These are phyloP conservation scores for Sporisorium exsertum DNA, from an alignment of 1,284 basidiomycete species.

Conservation along the genomic window DNA sequence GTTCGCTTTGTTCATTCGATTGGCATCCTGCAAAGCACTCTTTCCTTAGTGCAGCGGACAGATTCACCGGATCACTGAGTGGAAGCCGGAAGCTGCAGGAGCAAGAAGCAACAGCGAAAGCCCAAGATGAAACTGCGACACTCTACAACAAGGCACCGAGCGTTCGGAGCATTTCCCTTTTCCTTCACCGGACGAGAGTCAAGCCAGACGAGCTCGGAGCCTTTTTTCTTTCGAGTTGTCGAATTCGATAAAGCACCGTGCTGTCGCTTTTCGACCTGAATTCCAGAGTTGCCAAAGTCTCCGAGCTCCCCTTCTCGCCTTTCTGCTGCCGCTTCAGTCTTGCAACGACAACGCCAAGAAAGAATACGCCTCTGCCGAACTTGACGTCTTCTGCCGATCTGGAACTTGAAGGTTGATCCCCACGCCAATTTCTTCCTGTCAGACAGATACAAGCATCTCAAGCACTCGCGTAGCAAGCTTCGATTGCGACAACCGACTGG, in stretches of 20 bases:
- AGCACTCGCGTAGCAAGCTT: too few relatives aligned
- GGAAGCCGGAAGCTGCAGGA: not conserved
- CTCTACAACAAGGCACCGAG: slow-evolving; percentile 4
- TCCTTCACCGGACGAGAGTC: not conserved
- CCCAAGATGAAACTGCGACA: not conserved
- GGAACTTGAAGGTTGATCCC: not conserved
- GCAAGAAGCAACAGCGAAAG: not conserved
- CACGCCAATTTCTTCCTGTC: too few relatives aligned
- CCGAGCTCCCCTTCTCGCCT: not conserved
- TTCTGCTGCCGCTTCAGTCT: not conserved
- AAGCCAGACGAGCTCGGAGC: slow-evolving; percentile 12
- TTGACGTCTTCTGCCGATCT: not conserved
- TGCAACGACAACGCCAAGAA: not conserved
- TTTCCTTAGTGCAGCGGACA: not conserved
- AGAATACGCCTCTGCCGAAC: not conserved
- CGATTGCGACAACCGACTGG: not conserved
- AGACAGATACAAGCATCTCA: too few relatives aligned
- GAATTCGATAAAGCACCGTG: too few relatives aligned
- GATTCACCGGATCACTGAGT: not conserved
- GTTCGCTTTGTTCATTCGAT: not conserved
- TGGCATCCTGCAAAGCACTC: not conserved
- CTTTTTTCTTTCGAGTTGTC: slow-evolving; percentile 9
- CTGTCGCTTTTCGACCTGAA: not conserved
- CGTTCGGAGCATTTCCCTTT: not conserved
- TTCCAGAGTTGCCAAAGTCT: not conserved